A percentile compares a stretch with the other conserved stretches of the same genome.
phyloP scores from a whole-genome alignment of 768 basidiomycete genomes.

The Kwoniella europaea region DNA sequence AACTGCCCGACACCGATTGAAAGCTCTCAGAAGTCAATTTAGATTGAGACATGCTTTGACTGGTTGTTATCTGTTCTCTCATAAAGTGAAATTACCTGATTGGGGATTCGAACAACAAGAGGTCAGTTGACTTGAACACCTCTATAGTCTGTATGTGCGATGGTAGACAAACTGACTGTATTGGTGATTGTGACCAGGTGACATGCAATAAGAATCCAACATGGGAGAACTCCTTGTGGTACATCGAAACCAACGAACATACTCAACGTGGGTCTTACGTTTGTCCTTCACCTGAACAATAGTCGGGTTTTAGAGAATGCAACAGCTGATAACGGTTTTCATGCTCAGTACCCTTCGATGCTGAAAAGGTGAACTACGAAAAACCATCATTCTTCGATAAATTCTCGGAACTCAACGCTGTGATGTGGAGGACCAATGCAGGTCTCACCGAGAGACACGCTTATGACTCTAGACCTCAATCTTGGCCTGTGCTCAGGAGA shows the following conservation, averaged over 20 bases:
- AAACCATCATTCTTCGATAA: slow-evolving; percentile 87
- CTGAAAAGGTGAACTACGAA: slow-evolving; percentile 85
- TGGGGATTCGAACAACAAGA: slow-evolving; percentile 99
- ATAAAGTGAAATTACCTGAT: slow-evolving; percentile 95
- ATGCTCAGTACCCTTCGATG: slow-evolving; percentile 69
- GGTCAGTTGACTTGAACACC: slow-evolving; percentile 55
- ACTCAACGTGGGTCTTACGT: slow-evolving; percentile 65
- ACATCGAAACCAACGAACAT: slow-evolving; percentile 83
- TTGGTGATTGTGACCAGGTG: slow-evolving; percentile 56
- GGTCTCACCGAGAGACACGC: slow-evolving; percentile 93
- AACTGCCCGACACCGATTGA: slow-evolving; percentile 71
- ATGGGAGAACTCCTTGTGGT: slow-evolving; percentile 88
- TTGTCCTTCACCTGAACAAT: background rate
- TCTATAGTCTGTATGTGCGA: background rate
- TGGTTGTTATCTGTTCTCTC: slow-evolving; percentile 95
- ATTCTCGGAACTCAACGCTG: slow-evolving; percentile 86
- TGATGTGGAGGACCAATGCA: slow-evolving; percentile 97
- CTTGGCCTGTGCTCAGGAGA: slow-evolving; percentile 87
- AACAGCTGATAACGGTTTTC: slow-evolving; percentile 2
- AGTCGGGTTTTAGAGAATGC: no score
- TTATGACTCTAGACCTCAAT: slow-evolving; percentile 88
- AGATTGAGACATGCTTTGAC: slow-evolving; percentile 80
- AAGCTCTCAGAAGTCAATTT: slow-evolving; percentile 81
- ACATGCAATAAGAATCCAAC: slow-evolving; percentile 99
- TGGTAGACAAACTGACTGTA: background rate